These are phyloP conservation scores for Penicillium sp. DNA, from an alignment of 2,329 filamentous ascomycete genomes.

Conservation along the genomic window DNA sequence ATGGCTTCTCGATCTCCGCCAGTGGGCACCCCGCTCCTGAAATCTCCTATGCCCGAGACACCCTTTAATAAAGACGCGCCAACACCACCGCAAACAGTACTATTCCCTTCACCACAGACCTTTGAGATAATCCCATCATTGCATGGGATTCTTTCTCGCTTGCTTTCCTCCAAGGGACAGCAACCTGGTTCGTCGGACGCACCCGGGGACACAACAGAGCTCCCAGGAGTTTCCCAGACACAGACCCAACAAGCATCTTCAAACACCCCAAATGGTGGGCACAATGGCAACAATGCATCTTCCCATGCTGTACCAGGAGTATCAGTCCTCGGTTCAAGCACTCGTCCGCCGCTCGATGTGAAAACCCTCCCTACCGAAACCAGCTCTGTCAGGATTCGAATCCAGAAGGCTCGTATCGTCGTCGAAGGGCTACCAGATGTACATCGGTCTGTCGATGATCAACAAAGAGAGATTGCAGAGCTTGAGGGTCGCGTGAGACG, in stretches of 20 bases:
- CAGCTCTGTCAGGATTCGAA: constrained; percentile 75
- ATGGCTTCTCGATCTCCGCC: constrained; percentile 38
- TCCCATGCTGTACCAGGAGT: constrained; percentile 29
- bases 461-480: constrained; percentile 44
- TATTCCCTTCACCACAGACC: constrained; percentile 71
- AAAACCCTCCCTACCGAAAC: constrained; percentile 80
- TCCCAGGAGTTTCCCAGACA: constrained; percentile 25
- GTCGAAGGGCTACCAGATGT: constrained; percentile 46
- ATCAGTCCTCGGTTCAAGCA: constrained; percentile 25
- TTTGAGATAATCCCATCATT: constrained; percentile 85
- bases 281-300: constrained; percentile 22
- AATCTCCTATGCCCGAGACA: constrained; percentile 36
- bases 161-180: constrained; percentile 55
- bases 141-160: constrained; percentile 70
- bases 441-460: constrained; percentile 44
- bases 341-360: constrained; percentile 53
- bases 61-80: constrained; percentile 32
- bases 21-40: constrained; percentile 44
- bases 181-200: constrained; percentile 31
- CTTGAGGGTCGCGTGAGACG: constrained; percentile 41
- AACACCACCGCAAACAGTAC: constrained; percentile 45
- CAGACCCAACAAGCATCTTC: constrained; percentile 29
- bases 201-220: constrained; percentile 23
- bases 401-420: constrained; percentile 68
- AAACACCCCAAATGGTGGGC: constrained; percentile 21